Base-by-base conservation (phyloP, 2,329 filamentous ascomycete genomes). In the Cyclaneusma minus region DNA sequence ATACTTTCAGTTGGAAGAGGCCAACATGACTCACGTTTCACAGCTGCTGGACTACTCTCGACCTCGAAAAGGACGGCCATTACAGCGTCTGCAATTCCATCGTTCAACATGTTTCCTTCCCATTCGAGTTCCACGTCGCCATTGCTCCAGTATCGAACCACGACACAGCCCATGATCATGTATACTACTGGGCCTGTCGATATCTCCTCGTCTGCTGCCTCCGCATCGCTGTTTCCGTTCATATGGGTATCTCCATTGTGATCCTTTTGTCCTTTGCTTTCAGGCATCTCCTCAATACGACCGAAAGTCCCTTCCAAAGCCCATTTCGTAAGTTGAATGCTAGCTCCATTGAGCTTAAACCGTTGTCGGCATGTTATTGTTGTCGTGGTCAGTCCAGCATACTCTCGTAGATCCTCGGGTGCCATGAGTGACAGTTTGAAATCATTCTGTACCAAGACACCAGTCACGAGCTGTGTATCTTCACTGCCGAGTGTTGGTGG, bases 401-500 rank as follows among this genome's bases (percentile, higher is more conserved):
- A 98, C 52, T 98, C 89, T 33, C 84, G 75, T 17, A 98, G 62
- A 47, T 98, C 89, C 41, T 95, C 89, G 0, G 89, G 85, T 1
- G 85, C 85, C 87, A 98, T 95, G 17, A 98, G 62, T 0, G 81
- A 91, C 46, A 98, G 70, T 50, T 95, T 93, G 52, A 98, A 95
- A 49, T 94, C 89, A 48, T 92, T 95, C 41, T 95, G 87, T 6
- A 98, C 85, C 10, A 98, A 63, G 1, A 98, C 89, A 15, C 89
- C 89, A 1, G 77, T 80, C 40, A 98, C 69, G 22, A 95, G 60
- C 29, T 67, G 60, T 13, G 58, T 54, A 5, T 56, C 49, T n/a
- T 62, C 54, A 18, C 52, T 49, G 12, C 41, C 29, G 29, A 52
- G 30, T 9, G 50, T 46, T 10, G 81, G 78, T 3, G 81, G 81